These are phyloP conservation scores for Candida takata DNA, from an alignment of 805 yeast genomes.

Conservation along the genomic window DNA sequence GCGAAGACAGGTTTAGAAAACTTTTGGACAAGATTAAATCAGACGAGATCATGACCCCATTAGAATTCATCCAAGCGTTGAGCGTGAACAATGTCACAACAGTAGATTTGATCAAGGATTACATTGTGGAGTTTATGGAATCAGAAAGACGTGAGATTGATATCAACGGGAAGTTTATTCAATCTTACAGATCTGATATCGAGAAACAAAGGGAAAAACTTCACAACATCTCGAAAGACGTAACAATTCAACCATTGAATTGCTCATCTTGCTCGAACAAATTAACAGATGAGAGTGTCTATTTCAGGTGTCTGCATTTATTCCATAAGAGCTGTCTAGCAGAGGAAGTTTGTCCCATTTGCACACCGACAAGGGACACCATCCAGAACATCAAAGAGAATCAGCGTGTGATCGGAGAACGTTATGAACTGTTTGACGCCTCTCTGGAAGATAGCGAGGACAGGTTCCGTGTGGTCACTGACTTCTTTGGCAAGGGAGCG, in stretches of 20 bases:
- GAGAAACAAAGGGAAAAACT: constrained; percentile 46
- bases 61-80: constrained; percentile 69
- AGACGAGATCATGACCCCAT: constrained; percentile 53
- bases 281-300: constrained; percentile 72
- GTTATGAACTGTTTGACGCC: constrained; percentile 55
- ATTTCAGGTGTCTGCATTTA: constrained; percentile 81
- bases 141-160: constrained; percentile 55
- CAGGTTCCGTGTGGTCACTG: constrained; percentile 68
- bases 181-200: constrained; percentile 63
- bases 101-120: constrained; percentile 65
- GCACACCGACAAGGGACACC: constrained; percentile 66
- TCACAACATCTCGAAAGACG: constrained; percentile 34
- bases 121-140: constrained; percentile 54
- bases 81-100: constrained; percentile 57
- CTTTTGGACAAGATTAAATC: constrained; percentile 49
- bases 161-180: constrained; percentile 60
- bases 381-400: constrained; percentile 48
- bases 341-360: constrained; percentile 64
- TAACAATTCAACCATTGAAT: constrained; percentile 32
- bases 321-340: constrained; percentile 76
- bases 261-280: constrained; percentile 27
- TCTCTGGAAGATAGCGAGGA: constrained; percentile 47
- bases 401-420: constrained; percentile 55
- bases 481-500: constrained; percentile 84
- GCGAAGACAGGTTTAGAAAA: constrained; percentile 38